A percentile compares a stretch with the other conserved stretches of the same genome.
Conservation (phyloP, 2,329 filamentous ascomycete species). For the Alternaria triticimaculans region DNA sequence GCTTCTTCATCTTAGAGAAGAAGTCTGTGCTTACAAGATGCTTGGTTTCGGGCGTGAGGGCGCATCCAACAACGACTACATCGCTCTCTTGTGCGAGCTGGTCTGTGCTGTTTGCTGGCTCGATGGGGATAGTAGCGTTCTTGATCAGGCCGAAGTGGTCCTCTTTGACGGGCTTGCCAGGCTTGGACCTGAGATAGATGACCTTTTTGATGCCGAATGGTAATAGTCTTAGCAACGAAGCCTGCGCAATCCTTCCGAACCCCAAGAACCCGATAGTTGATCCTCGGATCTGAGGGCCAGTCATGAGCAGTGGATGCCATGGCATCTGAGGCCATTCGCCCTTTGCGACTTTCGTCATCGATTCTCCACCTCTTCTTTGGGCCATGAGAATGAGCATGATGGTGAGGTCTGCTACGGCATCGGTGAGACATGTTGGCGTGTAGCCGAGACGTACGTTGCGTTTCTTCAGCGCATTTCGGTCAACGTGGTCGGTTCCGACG, state of each 20-base stretch:
- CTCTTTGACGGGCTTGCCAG: slow-evolving; percentile 31
- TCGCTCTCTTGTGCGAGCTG: slow-evolving; percentile 41
- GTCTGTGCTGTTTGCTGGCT: slow-evolving; percentile 24
- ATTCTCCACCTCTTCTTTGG: slow-evolving; percentile 37
- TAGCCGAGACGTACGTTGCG: slow-evolving; percentile 39
- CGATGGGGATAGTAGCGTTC: slow-evolving; percentile 25
- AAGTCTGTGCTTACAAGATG: slow-evolving; percentile 37
- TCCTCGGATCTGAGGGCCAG: slow-evolving; percentile 34
- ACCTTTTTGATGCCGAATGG: slow-evolving; percentile 35
- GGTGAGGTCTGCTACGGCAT: slow-evolving; percentile 39
- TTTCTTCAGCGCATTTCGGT: slow-evolving; percentile 31
- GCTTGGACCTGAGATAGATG: slow-evolving; percentile 36
- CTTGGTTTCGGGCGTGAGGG: slow-evolving; percentile 34
- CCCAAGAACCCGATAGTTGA: slow-evolving; percentile 38
- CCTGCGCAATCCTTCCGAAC: slow-evolving; percentile 40
- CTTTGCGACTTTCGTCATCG: slow-evolving; percentile 29
- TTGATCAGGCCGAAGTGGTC: slow-evolving; percentile 33
- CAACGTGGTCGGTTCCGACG: slow-evolving; percentile 41
- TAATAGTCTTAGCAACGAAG: slow-evolving; percentile 33
- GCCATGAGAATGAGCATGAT: slow-evolving; percentile 44
- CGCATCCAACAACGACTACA: slow-evolving; percentile 38
- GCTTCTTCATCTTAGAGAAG: slow-evolving; percentile 59
- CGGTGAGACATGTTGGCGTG: slow-evolving; percentile 40
- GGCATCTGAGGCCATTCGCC: slow-evolving; percentile 42
- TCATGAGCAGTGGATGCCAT: slow-evolving; percentile 41